phyloP scores from a whole-genome alignment of 805 yeast genomes.

The Saccharomycopsis fodiens region DNA sequence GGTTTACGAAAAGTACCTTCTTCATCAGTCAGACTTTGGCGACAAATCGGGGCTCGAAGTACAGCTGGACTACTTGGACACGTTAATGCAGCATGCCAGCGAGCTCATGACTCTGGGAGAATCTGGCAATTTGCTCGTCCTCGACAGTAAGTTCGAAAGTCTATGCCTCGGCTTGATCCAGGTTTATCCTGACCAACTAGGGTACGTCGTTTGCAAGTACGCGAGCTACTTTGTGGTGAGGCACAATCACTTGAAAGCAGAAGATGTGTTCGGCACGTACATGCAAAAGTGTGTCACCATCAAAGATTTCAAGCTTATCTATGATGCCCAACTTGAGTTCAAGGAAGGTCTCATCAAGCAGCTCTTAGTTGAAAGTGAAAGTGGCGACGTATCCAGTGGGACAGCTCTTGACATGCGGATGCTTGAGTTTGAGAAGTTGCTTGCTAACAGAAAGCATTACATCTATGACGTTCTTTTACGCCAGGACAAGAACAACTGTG shows the following conservation, averaged over 20 bases:
- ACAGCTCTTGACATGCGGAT: constrained; percentile 38
- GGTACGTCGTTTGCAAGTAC: constrained; percentile 38
- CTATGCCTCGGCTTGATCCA: constrained; percentile 30
- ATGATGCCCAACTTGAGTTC: constrained; percentile 54
- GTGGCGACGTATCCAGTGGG: constrained; percentile 10
- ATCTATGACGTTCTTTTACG: constrained; percentile 62
- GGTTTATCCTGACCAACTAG: constrained; percentile 54
- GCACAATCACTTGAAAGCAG: constrained; percentile 32
- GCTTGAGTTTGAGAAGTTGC: constrained; percentile 42
- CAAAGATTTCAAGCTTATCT: constrained; percentile 55
- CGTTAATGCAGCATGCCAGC: constrained; percentile 28
- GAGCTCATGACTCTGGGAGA: constrained; percentile 8
- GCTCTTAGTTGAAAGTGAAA: constrained; percentile 14
- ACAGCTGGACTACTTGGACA: constrained; percentile 39
- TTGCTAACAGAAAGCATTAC: constrained; percentile 49
- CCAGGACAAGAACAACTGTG: constrained; percentile 52
- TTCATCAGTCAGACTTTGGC: constrained; percentile 30
- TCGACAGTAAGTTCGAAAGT: constrained; percentile 27
- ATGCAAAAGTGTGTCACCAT: constrained; percentile 41
- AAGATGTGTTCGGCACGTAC: constrained; percentile 41
- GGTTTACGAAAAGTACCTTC: constrained; percentile 29
- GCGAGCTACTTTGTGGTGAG: constrained; percentile 40
- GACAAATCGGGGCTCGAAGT: constrained; percentile 41
- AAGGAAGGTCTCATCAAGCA: constrained; percentile 38
- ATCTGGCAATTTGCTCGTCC: neutral